A percentile compares a stretch with the other conserved stretches of the same genome.
These are phyloP conservation scores for Leucogyrophana mollusca DNA, from an alignment of 768 basidiomycete species.

Conservation along the genomic window DNA sequence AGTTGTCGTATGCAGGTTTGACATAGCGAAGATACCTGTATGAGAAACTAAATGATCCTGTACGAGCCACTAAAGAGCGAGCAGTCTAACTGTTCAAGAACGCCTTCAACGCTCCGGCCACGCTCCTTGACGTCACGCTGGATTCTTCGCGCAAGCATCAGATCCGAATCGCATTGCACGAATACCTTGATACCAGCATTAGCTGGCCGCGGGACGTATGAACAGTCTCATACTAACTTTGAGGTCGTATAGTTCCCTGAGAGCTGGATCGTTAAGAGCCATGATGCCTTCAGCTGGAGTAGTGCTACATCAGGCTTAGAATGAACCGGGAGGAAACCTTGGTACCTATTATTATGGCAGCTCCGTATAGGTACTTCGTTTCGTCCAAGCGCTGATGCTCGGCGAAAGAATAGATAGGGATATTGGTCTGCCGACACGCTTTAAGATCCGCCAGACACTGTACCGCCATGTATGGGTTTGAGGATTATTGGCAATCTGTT, in stretches of 20 bases:
- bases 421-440: constrained; percentile 77
- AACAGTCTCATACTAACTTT: constrained; percentile 51
- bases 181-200: constrained; percentile 53
- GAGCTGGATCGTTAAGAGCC: constrained; percentile 74
- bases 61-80: background rate
- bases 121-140: constrained; percentile 86
- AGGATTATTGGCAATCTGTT: no score
- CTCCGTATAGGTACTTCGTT: constrained; percentile 89
- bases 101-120: constrained; percentile 79
- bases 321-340: background rate
- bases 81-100: constrained; percentile 79
- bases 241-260: constrained; percentile 86
- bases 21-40: constrained; percentile 88
- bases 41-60: background rate
- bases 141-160: constrained; percentile 95
- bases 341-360: constrained; percentile 83
- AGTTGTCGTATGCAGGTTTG: constrained; percentile 93
- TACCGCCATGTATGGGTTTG: no score
- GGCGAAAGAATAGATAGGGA: constrained; percentile 93
- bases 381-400: constrained; percentile 82
- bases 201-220: background rate
- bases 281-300: constrained; percentile 85
- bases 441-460: constrained; percentile 89
- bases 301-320: background rate
- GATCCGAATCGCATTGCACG: constrained; percentile 91